These are phyloP conservation scores for Daldinia childiae DNA, from an alignment of 495 filamentous ascomycete genomes.

Conservation along the genomic window DNA sequence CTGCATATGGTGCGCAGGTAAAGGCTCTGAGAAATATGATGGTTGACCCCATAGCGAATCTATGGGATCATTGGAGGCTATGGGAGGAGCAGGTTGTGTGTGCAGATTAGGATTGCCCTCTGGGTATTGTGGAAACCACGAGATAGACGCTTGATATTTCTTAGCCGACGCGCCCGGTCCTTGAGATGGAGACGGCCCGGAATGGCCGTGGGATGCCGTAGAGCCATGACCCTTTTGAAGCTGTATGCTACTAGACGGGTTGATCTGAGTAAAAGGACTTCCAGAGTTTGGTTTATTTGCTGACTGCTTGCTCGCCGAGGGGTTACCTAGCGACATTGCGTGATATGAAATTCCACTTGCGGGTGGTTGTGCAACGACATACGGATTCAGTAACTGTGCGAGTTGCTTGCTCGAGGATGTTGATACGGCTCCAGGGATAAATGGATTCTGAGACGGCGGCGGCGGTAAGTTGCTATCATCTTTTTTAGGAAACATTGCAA, in stretches of 20 bases:
- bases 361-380: not conserved
- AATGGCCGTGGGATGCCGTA: not conserved
- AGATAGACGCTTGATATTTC: not conserved
- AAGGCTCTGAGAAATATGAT: not conserved
- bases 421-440: not conserved
- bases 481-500: not conserved
- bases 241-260: not conserved
- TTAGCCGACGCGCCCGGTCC: not conserved
- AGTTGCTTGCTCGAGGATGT: not conserved
- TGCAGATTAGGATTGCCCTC: not conserved
- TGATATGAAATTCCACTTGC: not conserved
- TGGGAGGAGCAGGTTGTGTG: not conserved
- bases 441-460: not conserved
- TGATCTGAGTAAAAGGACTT: slow-evolving; percentile 6
- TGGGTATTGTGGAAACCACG: not conserved
- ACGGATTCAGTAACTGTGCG: not conserved
- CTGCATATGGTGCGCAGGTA: not conserved
- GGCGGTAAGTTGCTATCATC: not conserved
- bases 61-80: not conserved
- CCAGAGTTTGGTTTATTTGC: not conserved
- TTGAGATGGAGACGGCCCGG: not conserved
- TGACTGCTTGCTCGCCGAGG: not conserved
- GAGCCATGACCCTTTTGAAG: not conserved
- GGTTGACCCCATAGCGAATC: not conserved
- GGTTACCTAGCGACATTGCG: not conserved